Evolutionary conservation across 805 yeast genomes (phyloP), one percentile per base, ranked within the genome.

Genomic region (Komagataella ulmi): DNA sequence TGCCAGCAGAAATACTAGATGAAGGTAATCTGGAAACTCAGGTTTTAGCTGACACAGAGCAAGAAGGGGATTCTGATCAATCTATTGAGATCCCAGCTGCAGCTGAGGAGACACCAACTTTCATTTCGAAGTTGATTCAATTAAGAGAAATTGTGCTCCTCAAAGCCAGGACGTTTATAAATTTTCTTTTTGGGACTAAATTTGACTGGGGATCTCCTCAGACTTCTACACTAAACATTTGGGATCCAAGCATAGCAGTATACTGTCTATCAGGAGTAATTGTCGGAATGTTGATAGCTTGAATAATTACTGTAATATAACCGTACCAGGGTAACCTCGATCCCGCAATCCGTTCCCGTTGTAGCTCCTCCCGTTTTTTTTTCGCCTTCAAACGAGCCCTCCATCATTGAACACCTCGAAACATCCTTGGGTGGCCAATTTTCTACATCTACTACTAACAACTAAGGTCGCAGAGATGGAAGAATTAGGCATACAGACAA

Each of bases 401-500:
- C 40, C 40, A 30, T 49, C 44, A 45, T 54, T 45, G 55, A 43
- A 46, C 43, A 44, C 47, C 49, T 18, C 45, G 46, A 52, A 53
- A 53, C 54, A 55, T 55, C 57, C 57, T 30, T 30, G 14, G 40
- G 40, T 30, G 40, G 40, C 40, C 40, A 30, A 30, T 30, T 30
- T 55, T 55, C 55, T 50, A 47, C 43, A 45, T 23, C n/a, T 3
- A 14, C 40, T 6, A 17, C 17, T 21, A 19, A 17, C 17, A 17
- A 17, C 14, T 50, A n/a, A 12, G 21, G 8, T 14, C 7, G 10
- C 45, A 46, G 54, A 7, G 7, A 80, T 81, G 86, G 86, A 81
- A 65, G 85, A 81, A 67, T 68, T 81, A 49, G 85, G 85, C 18
- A 79, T 80, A 52, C 60, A 66, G 44, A 62, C 67, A 43, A 49